These are phyloP conservation scores for Lojkania enalia DNA, from an alignment of 2,329 filamentous ascomycete species.

Conservation along the genomic window DNA sequence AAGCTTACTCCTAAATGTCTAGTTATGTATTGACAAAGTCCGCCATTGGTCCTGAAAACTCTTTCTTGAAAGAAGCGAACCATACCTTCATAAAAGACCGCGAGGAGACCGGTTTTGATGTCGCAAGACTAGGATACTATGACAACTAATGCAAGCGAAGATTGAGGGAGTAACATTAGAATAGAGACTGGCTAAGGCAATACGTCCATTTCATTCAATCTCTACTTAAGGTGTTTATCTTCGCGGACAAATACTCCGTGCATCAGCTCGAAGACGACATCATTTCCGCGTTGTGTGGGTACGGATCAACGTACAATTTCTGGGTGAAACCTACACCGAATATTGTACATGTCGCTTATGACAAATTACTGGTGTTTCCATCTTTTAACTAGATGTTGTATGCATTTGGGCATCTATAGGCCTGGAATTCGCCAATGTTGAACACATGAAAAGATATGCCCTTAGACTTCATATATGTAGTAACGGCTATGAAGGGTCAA, in stretches of 20 bases:
- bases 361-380: neutral
- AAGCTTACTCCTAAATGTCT: constrained; percentile 9
- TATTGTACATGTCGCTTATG: neutral
- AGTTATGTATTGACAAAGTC: neutral
- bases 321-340: neutral
- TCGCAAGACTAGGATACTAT: neutral
- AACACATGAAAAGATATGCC: neutral
- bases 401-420: neutral
- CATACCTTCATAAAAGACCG: too few species aligned
- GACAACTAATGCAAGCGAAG: neutral
- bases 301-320: neutral
- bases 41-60: neutral
- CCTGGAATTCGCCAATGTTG: neutral
- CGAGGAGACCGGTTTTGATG: neutral
- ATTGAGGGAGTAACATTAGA: neutral
- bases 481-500: neutral
- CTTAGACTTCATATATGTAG: neutral
- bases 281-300: neutral
- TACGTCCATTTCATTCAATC: neutral
- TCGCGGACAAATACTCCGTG: constrained; percentile 18
- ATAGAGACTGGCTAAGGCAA: neutral
- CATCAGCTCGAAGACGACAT: constrained; percentile 6
- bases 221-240: constrained; percentile 16
- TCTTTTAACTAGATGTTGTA: neutral
- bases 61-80: neutral